Evolutionary conservation across 108 stramenopile species (phyloP).

Genomic region (Seminavis robusta): DNA sequence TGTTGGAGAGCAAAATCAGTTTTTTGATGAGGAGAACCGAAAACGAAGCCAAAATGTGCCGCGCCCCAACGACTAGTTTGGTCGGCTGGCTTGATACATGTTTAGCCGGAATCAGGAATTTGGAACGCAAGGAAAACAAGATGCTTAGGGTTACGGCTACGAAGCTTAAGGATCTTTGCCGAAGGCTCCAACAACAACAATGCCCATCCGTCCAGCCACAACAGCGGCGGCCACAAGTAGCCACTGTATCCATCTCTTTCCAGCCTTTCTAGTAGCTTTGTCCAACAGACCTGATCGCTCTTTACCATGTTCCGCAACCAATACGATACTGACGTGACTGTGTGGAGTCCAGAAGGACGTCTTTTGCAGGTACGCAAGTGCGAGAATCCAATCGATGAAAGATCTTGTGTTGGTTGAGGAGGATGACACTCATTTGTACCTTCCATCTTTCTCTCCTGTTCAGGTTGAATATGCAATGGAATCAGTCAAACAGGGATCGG

Average conservation of each 20-base stretch:
- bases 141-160: not conserved
- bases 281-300: no score
- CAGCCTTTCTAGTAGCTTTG: no score
- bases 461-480: conserved; percentile 99
- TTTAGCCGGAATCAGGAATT: not conserved
- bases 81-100: not conserved
- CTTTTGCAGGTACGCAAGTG: conserved; percentile 91
- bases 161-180: not conserved
- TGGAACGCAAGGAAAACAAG: not conserved
- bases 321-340: conserved; percentile 99
- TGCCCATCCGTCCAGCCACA: not conserved
- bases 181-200: not conserved
- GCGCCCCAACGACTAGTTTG: not conserved
- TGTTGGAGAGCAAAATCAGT: no score
- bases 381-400: no score
- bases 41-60: not conserved
- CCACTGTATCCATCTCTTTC: no score
- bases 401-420: no score
- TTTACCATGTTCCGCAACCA: conserved; percentile 96
- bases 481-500: conserved; percentile 98
- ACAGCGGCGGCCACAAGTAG: not conserved
- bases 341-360: conserved; percentile 98
- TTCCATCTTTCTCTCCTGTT: not conserved
- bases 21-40: not conserved
- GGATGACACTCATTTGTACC: no score